Evolutionary conservation across 495 filamentous ascomycete species (phyloP).

Genomic region (Aspergillus conjunctus): DNA sequence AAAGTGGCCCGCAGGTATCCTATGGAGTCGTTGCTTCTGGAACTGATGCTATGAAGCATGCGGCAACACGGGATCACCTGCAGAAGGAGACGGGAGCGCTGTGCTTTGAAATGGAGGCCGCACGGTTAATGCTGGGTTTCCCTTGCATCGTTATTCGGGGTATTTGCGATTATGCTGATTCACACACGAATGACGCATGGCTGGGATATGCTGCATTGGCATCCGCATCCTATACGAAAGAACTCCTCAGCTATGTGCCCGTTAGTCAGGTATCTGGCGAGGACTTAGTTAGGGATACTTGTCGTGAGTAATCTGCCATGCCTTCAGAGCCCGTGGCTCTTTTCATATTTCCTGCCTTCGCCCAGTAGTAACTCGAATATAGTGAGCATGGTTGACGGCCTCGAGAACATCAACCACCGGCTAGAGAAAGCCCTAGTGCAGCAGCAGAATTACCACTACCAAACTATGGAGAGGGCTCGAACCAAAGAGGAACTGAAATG

Average conservation of each 20-base stretch:
- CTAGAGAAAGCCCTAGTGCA: constrained; percentile 27
- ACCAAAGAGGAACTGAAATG: neutral
- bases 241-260: constrained; percentile 27
- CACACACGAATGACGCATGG: neutral
- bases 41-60: constrained; percentile 1
- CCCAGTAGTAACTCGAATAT: too few relatives aligned
- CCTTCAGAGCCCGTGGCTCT: neutral
- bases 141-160: constrained; percentile 9
- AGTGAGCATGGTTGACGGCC: neutral
- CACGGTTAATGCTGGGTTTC: neutral
- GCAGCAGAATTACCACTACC: constrained; percentile 22
- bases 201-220: constrained; percentile 12
- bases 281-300: neutral
- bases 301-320: neutral
- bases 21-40: neutral
- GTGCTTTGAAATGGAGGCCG: constrained; percentile 11
- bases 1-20: neutral
- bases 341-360: too few relatives aligned
- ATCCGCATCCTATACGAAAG: constrained; percentile 38
- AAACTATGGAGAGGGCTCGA: constrained; percentile 26
- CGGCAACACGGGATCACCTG: neutral
- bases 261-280: neutral
- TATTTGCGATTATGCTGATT: constrained; percentile 4
- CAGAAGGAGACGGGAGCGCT: neutral
- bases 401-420: constrained; percentile 33